Evolutionary conservation across 441 rosid genomes (phyloP), one percentile per base, ranked within the genome.

Genomic region (Gossypium schwendimanii): DNA sequence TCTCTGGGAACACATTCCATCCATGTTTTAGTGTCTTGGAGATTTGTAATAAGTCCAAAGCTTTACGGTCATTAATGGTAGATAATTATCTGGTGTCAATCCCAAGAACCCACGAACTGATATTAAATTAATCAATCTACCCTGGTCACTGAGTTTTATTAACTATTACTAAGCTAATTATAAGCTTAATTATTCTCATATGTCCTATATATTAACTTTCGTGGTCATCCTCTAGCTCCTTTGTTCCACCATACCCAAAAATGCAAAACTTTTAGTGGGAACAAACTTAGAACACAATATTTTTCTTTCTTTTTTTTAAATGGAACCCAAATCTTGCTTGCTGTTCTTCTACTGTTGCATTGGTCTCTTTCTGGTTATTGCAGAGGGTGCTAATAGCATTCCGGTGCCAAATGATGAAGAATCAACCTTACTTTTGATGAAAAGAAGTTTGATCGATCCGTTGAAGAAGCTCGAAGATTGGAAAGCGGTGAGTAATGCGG

Each of bases 21-120:
- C 89, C 96, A 93, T 93, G 94, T 90, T 85, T 83, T 73, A 76
- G 66, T 91, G 96, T 89, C 94, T 84, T 72, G 76, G 44, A 76
- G 85, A 83, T 81, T 81, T 71, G 76, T 77, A 82, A 76, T 80
- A 84, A 81, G 83, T 86, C 85, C 93, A 88, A 90, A 81, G 70
- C 82, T 86, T 84, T 75, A 81, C 89, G 83, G 90, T 84, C 94
- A 83, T 70, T 71, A 59, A 76, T 62, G 77, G 78, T 78, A 65
- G 74, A 81, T 76, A 21, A 80, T 80, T 82, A 88, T 87, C 88
- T 86, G 86, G 78, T 82, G 76, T 76, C 24, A 82, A 80, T 87
- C 86, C 88, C 90, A 78, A 85, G 83, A 87, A 75, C 91, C 87
- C 93, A 91, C 87, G 84, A 79, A 82, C 79, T 77, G 74, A 6